Percentiles rank a stretch among this genome's conserved stretches.
Conservation (phyloP, 345 rosid genomes). For the Citrus trifoliata region DNA sequence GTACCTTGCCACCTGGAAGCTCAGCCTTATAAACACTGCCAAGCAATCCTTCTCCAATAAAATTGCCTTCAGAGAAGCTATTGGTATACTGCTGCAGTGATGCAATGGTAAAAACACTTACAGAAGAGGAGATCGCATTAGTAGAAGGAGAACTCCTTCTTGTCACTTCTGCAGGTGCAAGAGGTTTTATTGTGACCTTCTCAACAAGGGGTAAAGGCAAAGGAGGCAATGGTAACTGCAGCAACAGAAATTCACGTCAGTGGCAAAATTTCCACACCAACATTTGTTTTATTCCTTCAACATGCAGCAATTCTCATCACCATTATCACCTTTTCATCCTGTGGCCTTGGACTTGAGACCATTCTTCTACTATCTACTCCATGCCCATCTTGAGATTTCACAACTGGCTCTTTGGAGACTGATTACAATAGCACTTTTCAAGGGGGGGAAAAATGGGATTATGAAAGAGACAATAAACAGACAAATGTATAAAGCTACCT, state of each 20-base stretch:
- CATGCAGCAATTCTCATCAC: conserved; percentile 27
- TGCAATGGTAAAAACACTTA: conserved; percentile 57
- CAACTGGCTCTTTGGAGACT: conserved; percentile 43
- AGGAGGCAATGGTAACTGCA: conserved; percentile 50
- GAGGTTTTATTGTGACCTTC: conserved; percentile 39
- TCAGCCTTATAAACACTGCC: conserved; percentile 75
- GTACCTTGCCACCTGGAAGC: conserved; percentile 80
- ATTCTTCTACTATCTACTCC: conserved; percentile 36
- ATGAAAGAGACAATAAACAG: neutral
- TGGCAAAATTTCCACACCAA: conserved; percentile 13
- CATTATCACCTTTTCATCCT: conserved; percentile 32
- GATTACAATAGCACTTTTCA: conserved; percentile 22
- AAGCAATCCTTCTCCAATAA: conserved; percentile 74
- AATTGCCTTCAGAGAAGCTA: conserved; percentile 69
- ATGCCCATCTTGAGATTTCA: conserved; percentile 38
- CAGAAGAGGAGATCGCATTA: conserved; percentile 33
- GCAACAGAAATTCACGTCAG: conserved; percentile 17
- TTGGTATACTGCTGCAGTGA: conserved; percentile 83
- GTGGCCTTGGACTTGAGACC: conserved; percentile 28
- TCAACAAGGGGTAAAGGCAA: conserved; percentile 28
- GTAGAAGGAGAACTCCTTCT: conserved; percentile 26
- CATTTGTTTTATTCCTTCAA: conserved; percentile 28
- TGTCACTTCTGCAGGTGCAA: conserved; percentile 22
- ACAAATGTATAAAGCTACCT: conserved; percentile 37
- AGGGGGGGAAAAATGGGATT: neutral